phyloP scores from a whole-genome alignment of 768 basidiomycete genomes.

The Inosperma sp. region DNA sequence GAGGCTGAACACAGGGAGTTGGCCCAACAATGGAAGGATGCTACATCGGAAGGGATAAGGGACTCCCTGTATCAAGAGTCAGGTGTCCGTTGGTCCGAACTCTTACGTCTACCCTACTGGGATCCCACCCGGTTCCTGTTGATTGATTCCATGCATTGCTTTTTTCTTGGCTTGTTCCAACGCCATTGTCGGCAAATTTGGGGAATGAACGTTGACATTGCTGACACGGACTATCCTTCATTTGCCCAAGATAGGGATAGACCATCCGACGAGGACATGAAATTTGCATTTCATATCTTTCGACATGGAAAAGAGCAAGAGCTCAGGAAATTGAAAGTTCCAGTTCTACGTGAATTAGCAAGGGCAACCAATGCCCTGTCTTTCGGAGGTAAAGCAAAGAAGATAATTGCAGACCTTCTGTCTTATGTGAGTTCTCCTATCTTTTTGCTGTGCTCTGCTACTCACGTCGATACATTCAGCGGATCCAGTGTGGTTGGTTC shows the following conservation, averaged over 20 bases:
- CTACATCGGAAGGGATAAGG: conserved; percentile 4
- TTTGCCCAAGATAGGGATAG: not conserved
- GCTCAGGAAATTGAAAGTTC: no score
- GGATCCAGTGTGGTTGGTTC: conserved; percentile 7
- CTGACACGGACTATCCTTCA: conserved; percentile 5
- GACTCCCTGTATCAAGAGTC: conserved; percentile 15
- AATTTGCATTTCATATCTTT: no score
- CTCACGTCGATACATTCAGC: not conserved
- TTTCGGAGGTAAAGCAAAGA: no score
- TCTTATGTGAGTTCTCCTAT: not conserved
- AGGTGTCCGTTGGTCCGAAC: conserved; percentile 26
- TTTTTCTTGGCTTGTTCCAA: conserved; percentile 23
- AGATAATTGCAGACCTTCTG: not conserved
- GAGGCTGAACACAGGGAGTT: conserved; percentile 8
- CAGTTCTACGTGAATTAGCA: no score
- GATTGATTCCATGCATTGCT: conserved; percentile 33
- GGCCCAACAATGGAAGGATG: conserved; percentile 22
- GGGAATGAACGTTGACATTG: conserved; percentile 9
- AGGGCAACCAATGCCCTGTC: no score
- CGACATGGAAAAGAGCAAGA: no score
- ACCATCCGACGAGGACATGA: conserved; percentile 7
- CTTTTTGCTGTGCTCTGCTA: not conserved
- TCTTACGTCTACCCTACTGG: conserved; percentile 33
- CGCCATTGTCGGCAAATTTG: conserved; percentile 22
- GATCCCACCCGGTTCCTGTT: conserved; percentile 23